Base-by-base conservation (phyloP, 805 yeast species). In the Debaryomyces hansenii region DNA sequence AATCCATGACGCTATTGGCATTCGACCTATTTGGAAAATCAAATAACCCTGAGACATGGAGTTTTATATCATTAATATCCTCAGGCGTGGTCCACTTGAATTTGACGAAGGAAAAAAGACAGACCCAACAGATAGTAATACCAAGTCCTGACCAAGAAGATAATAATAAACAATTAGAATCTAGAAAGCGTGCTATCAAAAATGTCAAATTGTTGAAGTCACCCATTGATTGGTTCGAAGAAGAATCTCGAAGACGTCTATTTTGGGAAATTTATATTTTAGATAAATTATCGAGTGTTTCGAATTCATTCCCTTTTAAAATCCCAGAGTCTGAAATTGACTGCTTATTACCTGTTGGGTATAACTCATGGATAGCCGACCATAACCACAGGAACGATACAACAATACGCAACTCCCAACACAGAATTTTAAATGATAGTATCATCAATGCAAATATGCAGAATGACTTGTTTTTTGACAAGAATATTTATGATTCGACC, bases 261-360 rank as follows among this genome's bases (percentile, higher is more conserved):
- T 36, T 53, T 18, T 55, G 57, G 55, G 59, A 53, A 27, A 47
- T 55, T 38, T 55, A 48, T 35, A 51, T 49, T 20, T 50, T 55
- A 9, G 57, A 53, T 33, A 44, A 39, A 20, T 28, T 55, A 5
- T 44, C 50, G 8, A 51, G 54, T 37, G 46, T 49, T 44, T 46
- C 49, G 12, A 51, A 49, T 34, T 50, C 45, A 18, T 51, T 52
- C 21, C 39, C 42, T 6, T 33, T 48, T 9, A 53, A 55, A 34
- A 37, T 53, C 12, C 55, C 52, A 3, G 41, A 35, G 8, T 31
- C 34, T 12, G 56, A 51, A 35, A 38, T 53, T 12, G 24, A 44
- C 9, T 45, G 50, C 35, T 28, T 44, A 2, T 40, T 51, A n/a
- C 57, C 58, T 4, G 12, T 45, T 7, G 49, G 44, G 15, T 14